phyloP scores from a whole-genome alignment of 768 basidiomycete genomes.

The Fibroporia radiculosa region DNA sequence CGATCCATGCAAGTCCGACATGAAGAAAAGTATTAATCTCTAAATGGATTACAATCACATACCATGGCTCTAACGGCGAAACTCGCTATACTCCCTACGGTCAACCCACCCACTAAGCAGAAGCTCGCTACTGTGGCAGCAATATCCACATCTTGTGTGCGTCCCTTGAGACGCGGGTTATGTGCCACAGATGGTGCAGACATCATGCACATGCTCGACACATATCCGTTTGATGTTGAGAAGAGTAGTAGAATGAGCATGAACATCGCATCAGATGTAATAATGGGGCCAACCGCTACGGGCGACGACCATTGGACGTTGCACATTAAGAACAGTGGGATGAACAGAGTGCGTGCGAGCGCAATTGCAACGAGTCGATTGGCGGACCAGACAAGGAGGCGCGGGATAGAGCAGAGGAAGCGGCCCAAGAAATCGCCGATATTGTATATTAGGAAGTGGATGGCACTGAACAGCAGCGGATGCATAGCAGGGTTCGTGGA shows the following conservation, averaged over 20 bases:
- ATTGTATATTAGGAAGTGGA: slow-evolving; percentile 76
- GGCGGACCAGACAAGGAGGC: slow-evolving; percentile 61
- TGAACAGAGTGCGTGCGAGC: slow-evolving; percentile 67
- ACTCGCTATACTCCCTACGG: slow-evolving; percentile 68
- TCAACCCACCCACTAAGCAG: slow-evolving; percentile 69
- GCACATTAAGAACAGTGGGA: slow-evolving; percentile 85
- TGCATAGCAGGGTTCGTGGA: slow-evolving; percentile 61
- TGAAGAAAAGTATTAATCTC: too few relatives aligned
- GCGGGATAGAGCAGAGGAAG: slow-evolving; percentile 57
- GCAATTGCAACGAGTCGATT: slow-evolving; percentile 56
- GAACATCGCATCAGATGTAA: slow-evolving; percentile 72
- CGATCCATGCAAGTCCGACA: too few relatives aligned
- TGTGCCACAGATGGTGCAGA: slow-evolving; percentile 74
- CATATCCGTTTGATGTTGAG: slow-evolving; percentile 76
- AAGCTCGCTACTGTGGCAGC: slow-evolving; percentile 80
- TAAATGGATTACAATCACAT: slow-evolving; percentile 73
- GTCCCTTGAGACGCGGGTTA: slow-evolving; percentile 63
- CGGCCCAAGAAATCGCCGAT: slow-evolving; percentile 66
- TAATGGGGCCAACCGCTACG: slow-evolving; percentile 29
- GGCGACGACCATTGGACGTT: slow-evolving; percentile 50
- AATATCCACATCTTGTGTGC: slow-evolving; percentile 73
- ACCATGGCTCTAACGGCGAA: slow-evolving; percentile 69
- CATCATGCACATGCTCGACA: slow-evolving; percentile 76
- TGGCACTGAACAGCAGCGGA: slow-evolving; percentile 73
- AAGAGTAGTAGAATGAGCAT: slow-evolving; percentile 67